Conservation (phyloP, 2,329 filamentous ascomycete species). For the Colletotrichum trifolii region DNA sequence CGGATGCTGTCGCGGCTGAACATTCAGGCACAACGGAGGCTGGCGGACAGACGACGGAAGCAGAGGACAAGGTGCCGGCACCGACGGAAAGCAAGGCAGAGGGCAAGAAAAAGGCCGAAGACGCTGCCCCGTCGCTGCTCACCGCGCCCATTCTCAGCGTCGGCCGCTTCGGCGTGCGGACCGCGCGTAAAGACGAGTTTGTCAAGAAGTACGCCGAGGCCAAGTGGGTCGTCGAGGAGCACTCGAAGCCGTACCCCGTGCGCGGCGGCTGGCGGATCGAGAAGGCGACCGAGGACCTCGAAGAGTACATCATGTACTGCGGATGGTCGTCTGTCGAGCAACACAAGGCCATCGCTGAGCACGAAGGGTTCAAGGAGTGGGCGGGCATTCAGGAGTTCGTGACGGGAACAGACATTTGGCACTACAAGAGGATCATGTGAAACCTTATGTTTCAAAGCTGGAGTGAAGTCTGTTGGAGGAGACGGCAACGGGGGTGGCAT, state of each 20-base stretch:
- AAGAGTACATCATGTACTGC: slow-evolving; percentile 54
- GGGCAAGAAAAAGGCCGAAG: slow-evolving; percentile 27
- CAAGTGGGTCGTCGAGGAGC: slow-evolving; percentile 45
- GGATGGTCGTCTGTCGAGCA: slow-evolving; percentile 50
- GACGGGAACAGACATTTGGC: slow-evolving; percentile 42
- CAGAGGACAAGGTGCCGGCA: slow-evolving; percentile 14
- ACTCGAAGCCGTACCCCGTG: slow-evolving; percentile 45
- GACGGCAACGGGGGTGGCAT: neutral
- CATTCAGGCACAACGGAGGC: neutral
- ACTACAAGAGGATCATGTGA: slow-evolving; percentile 46
- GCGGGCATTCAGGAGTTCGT: slow-evolving; percentile 39
- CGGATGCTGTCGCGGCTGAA: neutral
- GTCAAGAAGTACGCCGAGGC: slow-evolving; percentile 46
- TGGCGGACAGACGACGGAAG: neutral
- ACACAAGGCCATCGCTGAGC: slow-evolving; percentile 44
- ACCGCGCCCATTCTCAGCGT: slow-evolving; percentile 50
- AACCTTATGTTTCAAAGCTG: neutral
- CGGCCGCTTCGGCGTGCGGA: slow-evolving; percentile 45
- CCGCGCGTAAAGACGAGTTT: slow-evolving; percentile 47
- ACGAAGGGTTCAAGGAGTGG: slow-evolving; percentile 41
- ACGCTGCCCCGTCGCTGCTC: slow-evolving; percentile 23
- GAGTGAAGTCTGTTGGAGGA: neutral
- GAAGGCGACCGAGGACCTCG: slow-evolving; percentile 45
- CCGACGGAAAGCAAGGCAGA: slow-evolving; percentile 15
- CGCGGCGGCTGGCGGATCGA: slow-evolving; percentile 57